Evolutionary conservation across 805 yeast species (phyloP).

Genomic region (Wickerhamiella spandovensis): DNA sequence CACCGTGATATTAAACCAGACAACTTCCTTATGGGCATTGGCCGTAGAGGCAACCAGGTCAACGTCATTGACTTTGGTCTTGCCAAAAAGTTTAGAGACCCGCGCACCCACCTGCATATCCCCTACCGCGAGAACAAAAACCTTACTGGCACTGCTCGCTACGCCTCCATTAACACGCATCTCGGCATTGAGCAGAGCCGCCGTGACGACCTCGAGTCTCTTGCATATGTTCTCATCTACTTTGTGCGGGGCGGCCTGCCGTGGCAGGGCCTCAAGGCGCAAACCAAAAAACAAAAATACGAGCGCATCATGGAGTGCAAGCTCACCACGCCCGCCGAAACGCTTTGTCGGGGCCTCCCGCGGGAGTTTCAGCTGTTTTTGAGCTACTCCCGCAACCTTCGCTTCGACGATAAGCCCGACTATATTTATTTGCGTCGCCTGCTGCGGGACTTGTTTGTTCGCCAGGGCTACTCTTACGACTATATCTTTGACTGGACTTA

Average conservation of each 20-base stretch:
- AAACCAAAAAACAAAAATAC: conserved; percentile 91
- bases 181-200: conserved; percentile 93
- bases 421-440: conserved; percentile 77
- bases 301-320: conserved; percentile 93
- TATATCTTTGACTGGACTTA: conserved; percentile 86
- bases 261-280: conserved; percentile 98
- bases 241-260: conserved; percentile 93
- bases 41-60: conserved; percentile 88
- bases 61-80: conserved; percentile 90
- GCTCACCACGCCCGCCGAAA: conserved; percentile 76
- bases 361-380: conserved; percentile 77
- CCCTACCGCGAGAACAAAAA: conserved; percentile 95
- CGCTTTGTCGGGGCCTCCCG: conserved; percentile 84
- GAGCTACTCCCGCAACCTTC: conserved; percentile 74
- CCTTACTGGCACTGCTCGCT: conserved; percentile 94
- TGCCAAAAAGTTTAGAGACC: conserved; percentile 89
- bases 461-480: conserved; percentile 84
- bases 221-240: conserved; percentile 88
- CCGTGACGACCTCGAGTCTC: conserved; percentile 89
- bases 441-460: conserved; percentile 75
- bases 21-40: conserved; percentile 77
- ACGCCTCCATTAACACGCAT: conserved; percentile 90
- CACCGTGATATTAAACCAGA: conserved; percentile 79
- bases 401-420: conserved; percentile 95
- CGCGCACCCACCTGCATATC: conserved; percentile 84